Evolutionary conservation across 2,329 filamentous ascomycete genomes (phyloP), one percentile per base, ranked within the genome.

Genomic region (Ophiosphaerella herpotricha): DNA sequence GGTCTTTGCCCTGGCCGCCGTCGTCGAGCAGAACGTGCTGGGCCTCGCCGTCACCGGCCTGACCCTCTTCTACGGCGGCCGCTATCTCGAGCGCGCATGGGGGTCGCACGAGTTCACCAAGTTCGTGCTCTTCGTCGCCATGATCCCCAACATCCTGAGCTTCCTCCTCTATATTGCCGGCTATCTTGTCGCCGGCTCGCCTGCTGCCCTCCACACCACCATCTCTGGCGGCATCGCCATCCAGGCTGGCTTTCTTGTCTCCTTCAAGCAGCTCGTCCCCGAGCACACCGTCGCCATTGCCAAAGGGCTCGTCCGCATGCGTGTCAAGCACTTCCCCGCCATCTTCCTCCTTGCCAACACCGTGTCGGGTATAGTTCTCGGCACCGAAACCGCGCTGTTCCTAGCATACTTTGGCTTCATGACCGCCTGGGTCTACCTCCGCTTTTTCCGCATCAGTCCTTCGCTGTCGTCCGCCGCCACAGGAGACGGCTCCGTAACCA

Each of bases 211-310:
- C 65, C 94, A 89, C 39, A 91, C 89, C 39, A 87, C 89, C 57
- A 90, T 97, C 68, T 90, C 89, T 62, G 94, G 94, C 62, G 92
- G 91, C 47, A 87, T 96, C 57, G 86, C 92, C 13, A 80, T 97
- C 50, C 93, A 97, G 74, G 91, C 94, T 39, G 87, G 89, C 54
- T 97, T 97, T 78, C 88, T 99, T 54, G 90, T 97, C 64, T 90
- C 93, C 46, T 96, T 97, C 77, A 97, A 96, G 77, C 94, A 99
- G 75, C 89, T 99, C 42, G 89, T 97, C 32, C 94, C 94, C 18
- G 92, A 96, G 55, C 94, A 99, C 74, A 99, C 94, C 9, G 93
- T 97, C 45, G 94, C 93, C 4, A 84, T 99, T 50, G 93, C 96
- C 78, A 88, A 89, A 58, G 91, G 91, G 57, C 78, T 96, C 54